Evolutionary conservation across 371 early-diverging fungal species (phyloP).

Genomic region (Rhizopus stolonifer): DNA sequence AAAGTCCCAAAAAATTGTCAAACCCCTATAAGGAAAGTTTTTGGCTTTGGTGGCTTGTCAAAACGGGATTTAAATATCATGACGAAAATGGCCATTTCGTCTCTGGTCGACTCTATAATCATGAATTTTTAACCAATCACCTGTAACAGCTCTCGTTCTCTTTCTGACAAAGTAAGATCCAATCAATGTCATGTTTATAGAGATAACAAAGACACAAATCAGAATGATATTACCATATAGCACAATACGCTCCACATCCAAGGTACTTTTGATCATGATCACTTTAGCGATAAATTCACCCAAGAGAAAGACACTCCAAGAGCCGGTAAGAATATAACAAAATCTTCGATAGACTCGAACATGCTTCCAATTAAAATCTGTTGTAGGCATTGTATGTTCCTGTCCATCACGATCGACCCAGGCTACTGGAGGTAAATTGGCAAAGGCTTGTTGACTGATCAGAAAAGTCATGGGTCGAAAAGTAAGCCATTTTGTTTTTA

Average conservation of each 20-base stretch:
- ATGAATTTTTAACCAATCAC: neutral
- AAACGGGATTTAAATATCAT: too few relatives aligned
- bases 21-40: too few relatives aligned
- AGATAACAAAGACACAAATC: constrained; percentile 12
- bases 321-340: constrained; percentile 20
- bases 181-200: neutral
- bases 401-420: constrained; percentile 30
- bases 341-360: constrained; percentile 2
- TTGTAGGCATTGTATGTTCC: constrained; percentile 6
- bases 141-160: neutral
- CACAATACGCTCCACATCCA: constrained; percentile 36
- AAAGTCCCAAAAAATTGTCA: too few relatives aligned
- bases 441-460: constrained; percentile 17
- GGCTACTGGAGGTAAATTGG: constrained; percentile 7
- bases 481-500: constrained; percentile 21
- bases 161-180: neutral
- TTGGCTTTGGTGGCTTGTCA: too few relatives aligned
- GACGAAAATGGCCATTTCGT: too few relatives aligned
- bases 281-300: constrained; percentile 38
- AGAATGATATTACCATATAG: constrained; percentile 34
- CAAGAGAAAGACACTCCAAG: constrained; percentile 37
- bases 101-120: neutral
- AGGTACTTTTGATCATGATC: constrained; percentile 33
- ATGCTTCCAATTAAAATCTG: constrained; percentile 30
- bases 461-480: constrained; percentile 35